Conservation (phyloP, 1,284 basidiomycete species). For the Ustilago loliicola region DNA sequence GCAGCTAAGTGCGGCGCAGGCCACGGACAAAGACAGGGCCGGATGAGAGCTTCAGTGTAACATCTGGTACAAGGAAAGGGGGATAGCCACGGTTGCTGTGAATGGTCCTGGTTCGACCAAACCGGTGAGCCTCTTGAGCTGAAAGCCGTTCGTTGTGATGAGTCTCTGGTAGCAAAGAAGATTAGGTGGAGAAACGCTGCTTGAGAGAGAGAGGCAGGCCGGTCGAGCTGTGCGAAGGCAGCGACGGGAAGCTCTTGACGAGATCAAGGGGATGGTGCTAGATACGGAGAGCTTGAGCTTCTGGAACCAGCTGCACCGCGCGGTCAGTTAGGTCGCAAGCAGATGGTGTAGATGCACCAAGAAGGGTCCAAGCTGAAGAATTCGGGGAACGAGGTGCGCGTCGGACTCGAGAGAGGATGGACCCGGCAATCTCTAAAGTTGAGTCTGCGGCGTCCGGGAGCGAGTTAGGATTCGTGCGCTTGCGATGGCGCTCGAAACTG, state of each 20-base stretch:
- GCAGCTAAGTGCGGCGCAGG: neutral
- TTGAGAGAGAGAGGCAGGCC: too few species aligned
- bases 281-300: neutral
- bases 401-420: neutral
- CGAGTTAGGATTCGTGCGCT: neutral
- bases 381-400: neutral
- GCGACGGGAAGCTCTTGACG: neutral
- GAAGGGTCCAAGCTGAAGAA: neutral
- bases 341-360: neutral
- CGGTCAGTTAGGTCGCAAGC: neutral
- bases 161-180: too few species aligned
- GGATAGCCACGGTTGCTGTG: neutral
- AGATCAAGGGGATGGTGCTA: neutral
- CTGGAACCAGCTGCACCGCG: neutral
- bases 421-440: neutral
- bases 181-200: too few species aligned
- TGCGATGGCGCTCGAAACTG: neutral
- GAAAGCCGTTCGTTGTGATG: neutral
- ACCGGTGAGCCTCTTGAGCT: neutral
- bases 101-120: neutral
- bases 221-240: too few species aligned
- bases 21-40: neutral
- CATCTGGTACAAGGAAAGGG: neutral
- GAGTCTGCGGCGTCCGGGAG: neutral
- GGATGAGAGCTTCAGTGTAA: neutral